phyloP scores from a whole-genome alignment of 2,329 filamentous ascomycete species.

The Venturia pyrina region DNA sequence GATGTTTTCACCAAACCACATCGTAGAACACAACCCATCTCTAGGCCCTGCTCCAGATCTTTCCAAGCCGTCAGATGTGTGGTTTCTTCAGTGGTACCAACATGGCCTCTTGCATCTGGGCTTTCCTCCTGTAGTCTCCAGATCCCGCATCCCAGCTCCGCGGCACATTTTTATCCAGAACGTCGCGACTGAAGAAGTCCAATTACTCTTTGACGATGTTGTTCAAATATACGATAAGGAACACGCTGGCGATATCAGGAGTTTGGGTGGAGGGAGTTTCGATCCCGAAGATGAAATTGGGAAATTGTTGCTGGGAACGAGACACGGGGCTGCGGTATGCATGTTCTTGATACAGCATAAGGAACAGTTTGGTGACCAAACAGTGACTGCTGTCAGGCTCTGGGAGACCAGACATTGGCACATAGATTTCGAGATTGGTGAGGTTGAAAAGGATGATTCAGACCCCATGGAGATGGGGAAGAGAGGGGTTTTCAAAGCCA shows the following conservation, averaged over 20 bases:
- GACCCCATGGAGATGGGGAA: neutral
- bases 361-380: neutral
- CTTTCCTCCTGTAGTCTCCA: neutral
- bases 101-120: neutral
- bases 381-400: neutral
- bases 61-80: neutral
- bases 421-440: neutral
- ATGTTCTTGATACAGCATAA: neutral
- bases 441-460: neutral
- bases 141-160: neutral
- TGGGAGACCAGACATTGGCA: neutral
- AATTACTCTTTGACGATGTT: neutral
- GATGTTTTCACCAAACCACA: neutral
- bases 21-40: neutral
- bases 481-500: neutral
- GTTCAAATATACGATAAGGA: neutral
- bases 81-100: neutral
- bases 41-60: neutral
- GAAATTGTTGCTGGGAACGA: neutral
- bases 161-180: neutral
- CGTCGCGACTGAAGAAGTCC: neutral
- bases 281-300: neutral
- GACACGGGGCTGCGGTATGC: neutral
- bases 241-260: no score
- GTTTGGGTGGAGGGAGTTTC: neutral